Conservation (phyloP, 257 asterid species). For the Perilla frutescens region DNA sequence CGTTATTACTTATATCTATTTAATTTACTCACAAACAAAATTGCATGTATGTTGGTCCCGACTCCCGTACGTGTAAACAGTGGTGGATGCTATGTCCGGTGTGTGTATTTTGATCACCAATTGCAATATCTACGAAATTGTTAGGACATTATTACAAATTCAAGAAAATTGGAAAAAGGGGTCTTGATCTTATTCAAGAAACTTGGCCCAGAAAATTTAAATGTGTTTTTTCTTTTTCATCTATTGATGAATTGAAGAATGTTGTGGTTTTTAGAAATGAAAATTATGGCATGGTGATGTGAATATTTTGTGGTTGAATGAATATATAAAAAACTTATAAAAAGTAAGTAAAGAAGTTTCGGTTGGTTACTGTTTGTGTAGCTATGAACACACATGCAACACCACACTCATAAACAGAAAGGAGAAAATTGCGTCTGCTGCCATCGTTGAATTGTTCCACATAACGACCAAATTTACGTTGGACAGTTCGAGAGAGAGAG, state of each 20-base stretch:
- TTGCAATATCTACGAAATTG: too few relatives aligned
- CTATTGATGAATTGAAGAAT: too few relatives aligned
- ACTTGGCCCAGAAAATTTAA: not conserved
- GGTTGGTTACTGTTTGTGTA: not conserved
- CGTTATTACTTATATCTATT: too few relatives aligned
- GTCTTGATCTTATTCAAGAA: not conserved
- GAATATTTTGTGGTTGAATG: not conserved
- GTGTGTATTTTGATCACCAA: too few relatives aligned
- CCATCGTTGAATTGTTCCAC: constrained; percentile 4
- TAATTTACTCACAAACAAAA: too few relatives aligned
- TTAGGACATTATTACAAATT: too few relatives aligned
- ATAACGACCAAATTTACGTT: constrained; percentile 1
- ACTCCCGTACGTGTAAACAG: too few relatives aligned
- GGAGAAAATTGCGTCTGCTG: constrained; percentile 9
- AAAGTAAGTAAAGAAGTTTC: not conserved
- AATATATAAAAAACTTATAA: too few relatives aligned
- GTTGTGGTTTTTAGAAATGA: not conserved
- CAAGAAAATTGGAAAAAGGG: too few relatives aligned
- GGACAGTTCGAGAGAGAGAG: too few relatives aligned
- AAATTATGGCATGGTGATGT: not conserved
- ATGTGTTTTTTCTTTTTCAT: not conserved
- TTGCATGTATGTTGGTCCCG: too few relatives aligned
- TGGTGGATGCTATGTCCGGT: too few relatives aligned
- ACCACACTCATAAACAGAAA: not conserved
- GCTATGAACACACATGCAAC: not conserved